These are phyloP conservation scores for Rhodamnia argentea DNA, from an alignment of 345 rosid species.

Conservation along the genomic window DNA sequence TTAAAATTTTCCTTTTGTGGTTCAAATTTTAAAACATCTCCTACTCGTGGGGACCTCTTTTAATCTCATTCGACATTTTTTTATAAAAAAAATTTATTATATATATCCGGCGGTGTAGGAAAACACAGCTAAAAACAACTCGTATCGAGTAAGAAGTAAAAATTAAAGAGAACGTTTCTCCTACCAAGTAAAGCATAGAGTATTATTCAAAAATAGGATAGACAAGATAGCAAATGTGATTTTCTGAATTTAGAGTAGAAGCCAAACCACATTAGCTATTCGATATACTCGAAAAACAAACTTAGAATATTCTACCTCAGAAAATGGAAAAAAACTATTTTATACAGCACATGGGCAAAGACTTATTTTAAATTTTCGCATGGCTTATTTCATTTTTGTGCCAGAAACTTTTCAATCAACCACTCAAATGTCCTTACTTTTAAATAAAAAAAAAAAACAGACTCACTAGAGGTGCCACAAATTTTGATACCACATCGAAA, in stretches of 20 bases:
- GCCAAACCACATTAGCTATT: not conserved
- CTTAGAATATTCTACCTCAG: not conserved
- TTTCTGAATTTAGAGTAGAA: not conserved
- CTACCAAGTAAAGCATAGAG: not conserved
- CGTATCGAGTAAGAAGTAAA: not conserved
- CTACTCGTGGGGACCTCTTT: no score
- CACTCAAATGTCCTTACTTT: not conserved
- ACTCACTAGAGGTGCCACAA: accelerated
- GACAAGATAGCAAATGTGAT: not conserved
- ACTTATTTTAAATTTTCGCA: not conserved
- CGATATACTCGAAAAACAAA: no score
- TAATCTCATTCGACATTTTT: no score
- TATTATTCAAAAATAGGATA: not conserved
- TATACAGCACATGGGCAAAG: not conserved
- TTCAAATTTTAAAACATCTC: no score
- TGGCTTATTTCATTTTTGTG: accelerated
- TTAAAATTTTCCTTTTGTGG: no score
- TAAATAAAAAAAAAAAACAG: not conserved
- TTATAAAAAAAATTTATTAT: no score
- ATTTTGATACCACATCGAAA: accelerated
- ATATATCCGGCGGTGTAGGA: no score
- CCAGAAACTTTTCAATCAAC: not conserved
- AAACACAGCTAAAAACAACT: no score
- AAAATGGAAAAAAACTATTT: not conserved
- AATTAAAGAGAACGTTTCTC: not conserved